Percentiles rank a stretch among this genome's conserved stretches.
Evolutionary conservation across 2,329 filamentous ascomycete genomes (phyloP).

Genomic region (Nannizziopsis arthrosporioides): DNA sequence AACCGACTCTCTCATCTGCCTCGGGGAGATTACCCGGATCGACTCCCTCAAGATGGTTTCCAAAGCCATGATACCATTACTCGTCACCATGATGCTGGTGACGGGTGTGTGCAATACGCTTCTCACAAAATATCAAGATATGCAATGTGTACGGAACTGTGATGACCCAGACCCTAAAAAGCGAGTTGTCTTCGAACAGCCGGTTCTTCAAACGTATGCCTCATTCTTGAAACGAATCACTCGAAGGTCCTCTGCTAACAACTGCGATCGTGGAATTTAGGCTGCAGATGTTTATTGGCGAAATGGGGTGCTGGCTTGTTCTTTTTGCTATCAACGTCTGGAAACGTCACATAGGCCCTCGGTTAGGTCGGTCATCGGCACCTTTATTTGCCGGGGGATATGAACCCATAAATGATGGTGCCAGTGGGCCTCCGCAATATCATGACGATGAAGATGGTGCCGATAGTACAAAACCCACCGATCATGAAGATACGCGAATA

Average conservation of each 20-base stretch:
- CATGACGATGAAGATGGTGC: constrained; percentile 38
- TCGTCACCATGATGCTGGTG: constrained; percentile 92
- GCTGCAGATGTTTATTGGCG: constrained; percentile 93
- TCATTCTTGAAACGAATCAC: background rate
- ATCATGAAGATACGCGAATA: constrained; percentile 46
- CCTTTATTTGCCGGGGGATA: constrained; percentile 47
- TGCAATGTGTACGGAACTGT: constrained; percentile 92
- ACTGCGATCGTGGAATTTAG: constrained; percentile 21
- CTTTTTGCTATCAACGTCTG: constrained; percentile 59
- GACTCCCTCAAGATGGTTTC: constrained; percentile 48
- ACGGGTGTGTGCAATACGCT: constrained; percentile 96
- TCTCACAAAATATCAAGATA: constrained; percentile 96
- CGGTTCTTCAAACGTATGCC: constrained; percentile 72
- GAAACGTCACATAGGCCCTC: constrained; percentile 41
- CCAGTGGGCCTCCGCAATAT: constrained; percentile 26
- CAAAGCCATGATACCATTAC: constrained; percentile 62
- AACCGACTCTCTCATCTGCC: too few relatives aligned
- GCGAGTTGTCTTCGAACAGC: constrained; percentile 74
- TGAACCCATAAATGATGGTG: constrained; percentile 47
- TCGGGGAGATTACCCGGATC: background rate
- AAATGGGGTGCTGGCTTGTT: constrained; percentile 92
- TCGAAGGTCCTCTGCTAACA: constrained; percentile 4
- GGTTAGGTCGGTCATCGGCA: constrained; percentile 28
- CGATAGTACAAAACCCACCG: constrained; percentile 40
- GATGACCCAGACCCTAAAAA: constrained; percentile 54